Evolutionary conservation across 1,284 basidiomycete genomes (phyloP), one percentile per base, ranked within the genome.

Genomic region (Sanghuangporus baumii): DNA sequence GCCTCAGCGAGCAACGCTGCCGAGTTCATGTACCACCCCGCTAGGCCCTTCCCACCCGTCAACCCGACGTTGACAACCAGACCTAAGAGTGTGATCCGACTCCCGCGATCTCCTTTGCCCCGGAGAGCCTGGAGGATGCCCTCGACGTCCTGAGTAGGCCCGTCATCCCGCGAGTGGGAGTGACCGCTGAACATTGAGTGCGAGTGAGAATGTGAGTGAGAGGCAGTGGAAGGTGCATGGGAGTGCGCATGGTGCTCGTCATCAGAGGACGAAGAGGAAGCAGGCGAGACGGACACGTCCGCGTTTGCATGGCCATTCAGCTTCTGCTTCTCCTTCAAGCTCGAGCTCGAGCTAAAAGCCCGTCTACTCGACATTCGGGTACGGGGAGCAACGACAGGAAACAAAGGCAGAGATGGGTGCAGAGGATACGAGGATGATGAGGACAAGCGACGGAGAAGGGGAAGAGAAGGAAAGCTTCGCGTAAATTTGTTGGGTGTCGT

Each of bases 1-100:
- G 96, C 96, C 71, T 99, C 96, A 2, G 97, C 96, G 8, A 99
- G 81, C 57, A 99, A 77, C 0, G 93, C 88, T 2, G 96, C 94
- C 6, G 93, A 95, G 72, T 98, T 94, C 84, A 91, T 83, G 67
- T 80, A 89, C 83, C 91, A 89, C 60, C 94, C 91, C 61, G 93
- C 94, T 9, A 84, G 71, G 31, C 94, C 96, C 74, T 99, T 99
- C 34, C 87, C 79, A 12, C 80, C 78, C 0, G 94, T 97, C 64
- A 99, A 78, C 1, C 81, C 86, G 36, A 98, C 78, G 71, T 98
- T 99, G 57, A 88, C 82, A 48, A 85, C 83, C n/a, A 99, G 79
- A 1, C 96, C 96, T 67, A 96, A 76, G 57, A 96, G 77, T 1
- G 93, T 96, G 67, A 96, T 91, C 67, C 81, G 83, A 66, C 88